Base-by-base conservation (phyloP, 169 alveolate genomes). In the Plasmodium gonderi region DNA sequence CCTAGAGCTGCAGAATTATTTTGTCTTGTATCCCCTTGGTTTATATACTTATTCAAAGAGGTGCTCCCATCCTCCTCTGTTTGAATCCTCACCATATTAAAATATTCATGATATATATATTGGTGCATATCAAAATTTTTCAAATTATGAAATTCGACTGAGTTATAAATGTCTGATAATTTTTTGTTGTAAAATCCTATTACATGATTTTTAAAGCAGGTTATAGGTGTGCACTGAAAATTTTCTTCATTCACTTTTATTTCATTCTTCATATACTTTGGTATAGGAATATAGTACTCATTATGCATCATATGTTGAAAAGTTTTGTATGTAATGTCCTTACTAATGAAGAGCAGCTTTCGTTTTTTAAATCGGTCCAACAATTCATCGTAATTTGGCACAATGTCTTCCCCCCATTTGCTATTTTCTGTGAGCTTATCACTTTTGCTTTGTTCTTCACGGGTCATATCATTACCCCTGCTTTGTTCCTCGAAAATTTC, bases 261-360 rank as follows among this genome's bases (percentile, higher is more conserved):
- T 64, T 89, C 80, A 49, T 89, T 89, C 29, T 76, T 89, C 94
- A 89, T 76, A 78, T 89, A 89, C 72, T 89, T 89, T 14, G 94
- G 94, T 33, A 89, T 31, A 7, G 94, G 94, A n/a, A 89, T 89
- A 36, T 76, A 89, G 47, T 89, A 89, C 51, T 89, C 94, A 89
- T 60, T 89, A 31, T 38, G 79, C 80, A 89, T 20, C 26, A 89
- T 78, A 68, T 78, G 64, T 64, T 89, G 89, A 65, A 89, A 89
- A 17, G 36, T 65, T 42, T 75, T 3, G 69, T 89, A 67, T 17
- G 90, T 89, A 49, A 77, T 89, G 72, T 89, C 90, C 23, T 89
- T 89, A 36, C 90, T 89, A 31, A 89, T 42, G 33, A 89, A 64
- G 20, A 89, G 36, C 38, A 89, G 51, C 9, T 79, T 68, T 65